These are phyloP conservation scores for Lablab purpureus DNA, from an alignment of 306 rosid genomes.

Conservation along the genomic window DNA sequence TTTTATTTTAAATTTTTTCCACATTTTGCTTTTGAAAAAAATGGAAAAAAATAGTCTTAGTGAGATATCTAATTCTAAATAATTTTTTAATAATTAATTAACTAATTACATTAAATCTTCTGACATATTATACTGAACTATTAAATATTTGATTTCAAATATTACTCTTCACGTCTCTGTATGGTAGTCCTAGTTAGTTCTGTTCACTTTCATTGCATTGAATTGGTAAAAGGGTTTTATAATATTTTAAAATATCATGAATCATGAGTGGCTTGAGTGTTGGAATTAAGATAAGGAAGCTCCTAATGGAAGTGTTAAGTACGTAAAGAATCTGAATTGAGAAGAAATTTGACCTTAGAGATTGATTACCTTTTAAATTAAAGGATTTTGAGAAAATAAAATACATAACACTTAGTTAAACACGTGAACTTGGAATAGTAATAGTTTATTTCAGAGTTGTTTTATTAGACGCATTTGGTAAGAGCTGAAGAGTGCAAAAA, in stretches of 20 bases:
- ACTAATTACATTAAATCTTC: no score
- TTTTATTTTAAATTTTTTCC: no score
- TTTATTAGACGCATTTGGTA: background rate
- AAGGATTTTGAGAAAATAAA: background rate
- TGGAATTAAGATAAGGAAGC: background rate
- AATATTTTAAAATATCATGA: background rate
- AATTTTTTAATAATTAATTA: no score
- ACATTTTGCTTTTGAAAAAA: no score
- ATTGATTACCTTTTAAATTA: background rate
- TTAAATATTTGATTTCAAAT: background rate
- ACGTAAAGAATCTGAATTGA: background rate
- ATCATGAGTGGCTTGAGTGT: background rate
- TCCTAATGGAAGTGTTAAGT: background rate
- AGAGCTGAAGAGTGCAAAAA: background rate
- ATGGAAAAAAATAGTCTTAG: no score
- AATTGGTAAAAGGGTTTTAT: background rate
- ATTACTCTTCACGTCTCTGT: background rate
- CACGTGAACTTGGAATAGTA: slow-evolving; percentile 6
- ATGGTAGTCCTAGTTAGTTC: no score
- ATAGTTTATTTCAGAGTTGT: background rate
- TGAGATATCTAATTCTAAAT: no score
- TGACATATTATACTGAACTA: no score
- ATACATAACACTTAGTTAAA: slow-evolving; percentile 23
- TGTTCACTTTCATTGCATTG: background rate
- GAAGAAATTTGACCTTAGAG: background rate